phyloP scores from a whole-genome alignment of 805 yeast genomes.

The Candida sanyiensis region DNA sequence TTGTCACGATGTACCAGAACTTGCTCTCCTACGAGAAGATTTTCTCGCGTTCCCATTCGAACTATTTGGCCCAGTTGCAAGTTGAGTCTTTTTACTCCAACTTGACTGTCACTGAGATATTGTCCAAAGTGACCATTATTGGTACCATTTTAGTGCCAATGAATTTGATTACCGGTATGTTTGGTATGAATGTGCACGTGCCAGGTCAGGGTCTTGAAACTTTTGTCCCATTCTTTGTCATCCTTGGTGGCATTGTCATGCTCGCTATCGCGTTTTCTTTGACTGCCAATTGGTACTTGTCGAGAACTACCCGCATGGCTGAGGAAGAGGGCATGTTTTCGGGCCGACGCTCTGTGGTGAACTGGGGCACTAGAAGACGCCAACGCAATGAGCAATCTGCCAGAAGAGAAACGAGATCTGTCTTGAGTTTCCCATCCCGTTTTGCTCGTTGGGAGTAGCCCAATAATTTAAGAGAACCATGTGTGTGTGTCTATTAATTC shows the following conservation, averaged over 20 bases:
- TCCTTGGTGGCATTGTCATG: constrained; percentile 46
- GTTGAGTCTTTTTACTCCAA: constrained; percentile 87
- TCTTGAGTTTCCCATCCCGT: constrained; percentile 23
- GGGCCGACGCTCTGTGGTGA: constrained; percentile 30
- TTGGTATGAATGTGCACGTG: constrained; percentile 91
- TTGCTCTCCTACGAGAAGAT: constrained; percentile 87
- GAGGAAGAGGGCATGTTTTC: constrained; percentile 12
- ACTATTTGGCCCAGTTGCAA: constrained; percentile 88
- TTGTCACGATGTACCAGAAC: constrained; percentile 92
- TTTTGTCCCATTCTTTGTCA: constrained; percentile 65
- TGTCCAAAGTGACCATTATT: constrained; percentile 81
- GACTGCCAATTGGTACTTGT: constrained; percentile 38
- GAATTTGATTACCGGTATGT: constrained; percentile 84
- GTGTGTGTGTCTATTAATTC: not conserved
- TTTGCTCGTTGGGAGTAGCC: constrained; percentile 22
- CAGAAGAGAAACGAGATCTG: constrained; percentile 25
- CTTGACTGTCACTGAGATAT: constrained; percentile 77
- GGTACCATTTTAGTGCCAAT: constrained; percentile 90
- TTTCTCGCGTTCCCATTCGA: constrained; percentile 84
- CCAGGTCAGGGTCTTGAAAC: constrained; percentile 57
- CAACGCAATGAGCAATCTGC: constrained; percentile 16
- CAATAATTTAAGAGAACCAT: no score
- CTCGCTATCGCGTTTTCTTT: constrained; percentile 35
- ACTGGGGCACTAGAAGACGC: constrained; percentile 17
- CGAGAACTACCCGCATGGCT: constrained; percentile 28